These are phyloP conservation scores for Scytalidium sp. DNA, from an alignment of 2,329 filamentous ascomycete species.

Conservation along the genomic window DNA sequence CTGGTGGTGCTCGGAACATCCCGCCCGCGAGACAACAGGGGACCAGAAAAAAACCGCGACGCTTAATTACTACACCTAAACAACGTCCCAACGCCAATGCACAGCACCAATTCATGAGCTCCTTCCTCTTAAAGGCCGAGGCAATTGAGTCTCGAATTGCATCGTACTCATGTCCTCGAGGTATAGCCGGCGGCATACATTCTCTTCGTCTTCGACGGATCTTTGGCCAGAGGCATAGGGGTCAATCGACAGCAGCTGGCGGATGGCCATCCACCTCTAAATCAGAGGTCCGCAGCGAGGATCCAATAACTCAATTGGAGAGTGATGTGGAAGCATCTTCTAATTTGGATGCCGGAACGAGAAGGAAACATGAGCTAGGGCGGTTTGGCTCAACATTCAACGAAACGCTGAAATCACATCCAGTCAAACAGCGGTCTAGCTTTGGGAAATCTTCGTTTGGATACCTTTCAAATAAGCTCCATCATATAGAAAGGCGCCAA, in stretches of 20 bases:
- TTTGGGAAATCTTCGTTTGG: not conserved
- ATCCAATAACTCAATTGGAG: not conserved
- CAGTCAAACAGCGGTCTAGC: not conserved
- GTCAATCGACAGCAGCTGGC: not conserved
- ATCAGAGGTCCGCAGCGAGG: not conserved
- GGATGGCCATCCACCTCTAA: not conserved
- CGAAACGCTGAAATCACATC: not conserved
- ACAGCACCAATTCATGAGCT: conserved; percentile 12
- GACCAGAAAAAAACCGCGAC: not conserved
- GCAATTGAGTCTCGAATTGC: conserved; percentile 21
- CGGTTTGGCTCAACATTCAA: not conserved
- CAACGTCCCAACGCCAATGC: not conserved
- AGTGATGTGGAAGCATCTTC: not conserved
- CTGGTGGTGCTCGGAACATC: not conserved
- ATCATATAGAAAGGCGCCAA: not conserved
- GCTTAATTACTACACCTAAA: not conserved
- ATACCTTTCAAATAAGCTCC: not conserved
- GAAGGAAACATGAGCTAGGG: too few relatives aligned
- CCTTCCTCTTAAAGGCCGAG: conserved; percentile 16
- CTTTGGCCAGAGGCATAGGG: conserved; percentile 1
- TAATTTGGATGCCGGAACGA: not conserved
- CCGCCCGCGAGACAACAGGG: not conserved
- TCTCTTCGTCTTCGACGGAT: conserved; percentile 17
- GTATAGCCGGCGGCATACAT: conserved; percentile 16
- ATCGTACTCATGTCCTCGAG: conserved; percentile 18